Evolutionary conservation across 257 asterid species (phyloP), one percentile per base, ranked within the genome.

Genomic region (Henckelia pumila): DNA sequence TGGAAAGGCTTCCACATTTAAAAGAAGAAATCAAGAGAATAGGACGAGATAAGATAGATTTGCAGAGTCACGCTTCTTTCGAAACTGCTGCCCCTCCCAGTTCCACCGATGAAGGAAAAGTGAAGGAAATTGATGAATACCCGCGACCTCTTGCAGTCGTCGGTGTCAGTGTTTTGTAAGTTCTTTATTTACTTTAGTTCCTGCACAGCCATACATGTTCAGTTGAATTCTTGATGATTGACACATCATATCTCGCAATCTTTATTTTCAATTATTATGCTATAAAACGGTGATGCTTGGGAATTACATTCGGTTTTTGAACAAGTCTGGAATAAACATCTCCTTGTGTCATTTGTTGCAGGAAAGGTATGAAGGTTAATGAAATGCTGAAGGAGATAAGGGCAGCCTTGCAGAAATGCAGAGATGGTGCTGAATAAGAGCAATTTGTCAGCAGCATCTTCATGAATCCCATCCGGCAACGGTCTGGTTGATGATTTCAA

Each of bases 111-210:
- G 75, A 25, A 40, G 76, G 70, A 73, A 79, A 63, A 75, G 77
- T 82, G 75, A 93, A 87, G 82, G 88, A 75, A 62, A 83, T 90
- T 28, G 97, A 90, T 80, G 99, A 88, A 70, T 94, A 82, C 65
- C 97, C 89, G 28, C 77, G 75, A 30, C 99, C 96, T 61, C 78
- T 84, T 73, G 92, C 96, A 47, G 91, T 93, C 49, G 85, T 90
- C 70, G 96, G 92, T 30, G 97, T 87, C 71, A 93, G 97, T 75
- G 97, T 90, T 74, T 79, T 90, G 99, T 90, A 85, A 90, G 99
- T 85, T 28, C 30, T 28, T 63, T 49, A 2, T 28, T 49, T 5
- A 24, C 24, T 13, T 10, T 11, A 8, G 2, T 40, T 3, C 13
- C 6, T 44, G 53, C 20, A 5, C 53, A 44, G 19, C 53, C 7